Base-by-base conservation (phyloP, 2,329 filamentous ascomycete species). In the Aspergillus unguis region DNA sequence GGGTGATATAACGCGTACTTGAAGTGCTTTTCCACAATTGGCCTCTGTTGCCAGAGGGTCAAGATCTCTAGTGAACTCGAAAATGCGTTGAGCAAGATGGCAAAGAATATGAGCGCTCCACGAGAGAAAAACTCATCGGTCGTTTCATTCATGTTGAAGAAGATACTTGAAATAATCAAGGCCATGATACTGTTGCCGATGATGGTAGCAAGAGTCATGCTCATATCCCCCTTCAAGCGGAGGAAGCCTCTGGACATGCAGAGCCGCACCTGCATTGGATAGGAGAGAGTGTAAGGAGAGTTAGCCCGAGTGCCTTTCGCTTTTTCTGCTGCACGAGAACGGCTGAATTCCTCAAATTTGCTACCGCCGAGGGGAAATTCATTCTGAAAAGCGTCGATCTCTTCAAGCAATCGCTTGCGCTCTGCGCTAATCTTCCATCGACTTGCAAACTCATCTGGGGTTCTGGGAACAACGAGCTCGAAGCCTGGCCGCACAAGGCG, bases 1-100 rank as follows among this genome's bases (percentile, higher is more conserved):
- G 92, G 90, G 65, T 95, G 92, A 65, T 96, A 95, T 4, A 96
- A 78, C 7, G 90, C 90, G 66, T 95, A 96, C 54, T 87, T 84
- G 55, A 80, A 76, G 63, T 96, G 92, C 67, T 96, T 96, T 68
- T 96, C 90, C 55, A 96, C 89, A 61, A 96, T 95, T 1, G 89
- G 88, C 26, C 92, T 86, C 80, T 96, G 91, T 7, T 88, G 82
- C 70, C 92, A 96, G 3, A 95, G 80, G 0, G 88, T 90, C 36
- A 94, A 71, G 67, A 95, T 92, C 70, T 94, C 89, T 38, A 92
- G 78, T 46, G 86, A 84, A 63, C 84, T 87, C 50, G 85, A 79
- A 62, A 94, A 92, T 36, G 88, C 89, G 69, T 92, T 95, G 76
- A 94, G 83, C 51, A 95, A 77, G 65, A 91, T 84, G 53, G 89